A percentile compares a stretch with the other conserved stretches of the same genome.
Evolutionary conservation across 176 grass and related monocot genomes (phyloP).

Genomic region (Puccinellia tenuiflora): DNA sequence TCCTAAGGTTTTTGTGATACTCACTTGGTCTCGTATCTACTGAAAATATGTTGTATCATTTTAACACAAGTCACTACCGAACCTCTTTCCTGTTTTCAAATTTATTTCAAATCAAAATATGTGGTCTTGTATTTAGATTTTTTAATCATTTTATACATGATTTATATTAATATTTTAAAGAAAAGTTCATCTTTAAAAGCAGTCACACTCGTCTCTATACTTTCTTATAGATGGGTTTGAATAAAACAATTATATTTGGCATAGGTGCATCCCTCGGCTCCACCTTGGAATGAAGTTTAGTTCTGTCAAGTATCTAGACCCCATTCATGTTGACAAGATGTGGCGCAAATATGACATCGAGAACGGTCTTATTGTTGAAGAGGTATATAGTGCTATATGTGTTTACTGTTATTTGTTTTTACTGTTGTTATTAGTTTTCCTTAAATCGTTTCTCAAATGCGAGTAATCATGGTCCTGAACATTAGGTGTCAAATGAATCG

Average conservation of each 20-base stretch:
- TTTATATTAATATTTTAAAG: not conserved
- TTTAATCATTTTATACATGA: no score
- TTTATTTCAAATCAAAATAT: no score
- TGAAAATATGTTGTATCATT: no score
- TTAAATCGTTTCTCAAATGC: not conserved
- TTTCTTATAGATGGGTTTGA: not conserved
- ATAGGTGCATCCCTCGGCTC: conserved; percentile 13
- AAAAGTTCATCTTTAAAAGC: not conserved
- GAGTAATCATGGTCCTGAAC: not conserved
- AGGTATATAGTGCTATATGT: not conserved
- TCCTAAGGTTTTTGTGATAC: no score
- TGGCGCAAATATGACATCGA: not conserved
- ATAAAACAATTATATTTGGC: not conserved
- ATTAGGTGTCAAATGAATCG: conserved; percentile 1
- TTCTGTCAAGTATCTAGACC: not conserved
- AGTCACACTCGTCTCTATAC: not conserved
- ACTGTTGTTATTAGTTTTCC: not conserved
- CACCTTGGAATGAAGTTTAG: conserved; percentile 16
- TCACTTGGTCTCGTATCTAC: no score
- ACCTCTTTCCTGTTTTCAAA: not conserved
- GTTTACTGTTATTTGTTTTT: not conserved
- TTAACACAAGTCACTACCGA: no score
- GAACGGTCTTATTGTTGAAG: not conserved
- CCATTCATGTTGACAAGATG: not conserved
- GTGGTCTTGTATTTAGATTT: no score